Evolutionary conservation across 192 early-diverging fungal genomes (phyloP).

Genomic region (Gryganskiella cystojenkinii): DNA sequence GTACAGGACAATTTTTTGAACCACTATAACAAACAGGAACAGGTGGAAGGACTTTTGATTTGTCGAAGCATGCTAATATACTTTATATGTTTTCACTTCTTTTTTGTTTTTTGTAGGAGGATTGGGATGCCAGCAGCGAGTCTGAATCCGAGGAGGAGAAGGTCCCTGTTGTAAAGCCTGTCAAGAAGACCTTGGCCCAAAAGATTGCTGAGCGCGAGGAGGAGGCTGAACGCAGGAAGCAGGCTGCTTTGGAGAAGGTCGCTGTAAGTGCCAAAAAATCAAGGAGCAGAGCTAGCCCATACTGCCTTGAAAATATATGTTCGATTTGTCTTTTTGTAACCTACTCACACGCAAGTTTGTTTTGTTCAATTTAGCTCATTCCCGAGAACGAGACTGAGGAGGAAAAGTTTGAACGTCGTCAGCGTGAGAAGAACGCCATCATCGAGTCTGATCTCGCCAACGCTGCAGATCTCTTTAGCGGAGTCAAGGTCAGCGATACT

Average conservation of each 20-base stretch:
- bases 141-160: constrained; percentile 68
- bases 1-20: too few relatives aligned
- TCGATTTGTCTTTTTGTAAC: background rate
- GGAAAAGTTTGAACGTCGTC: constrained; percentile 62
- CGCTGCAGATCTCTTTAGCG: constrained; percentile 72
- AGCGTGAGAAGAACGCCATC: constrained; percentile 65
- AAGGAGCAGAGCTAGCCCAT: background rate
- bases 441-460: constrained; percentile 73
- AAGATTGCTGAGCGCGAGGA: constrained; percentile 72
- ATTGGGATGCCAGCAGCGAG: constrained; percentile 71
- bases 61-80: too few relatives aligned
- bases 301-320: constrained; percentile 9
- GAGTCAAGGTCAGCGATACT: constrained; percentile 65
- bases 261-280: constrained; percentile 48
- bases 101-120: constrained; percentile 36
- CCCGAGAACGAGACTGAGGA: constrained; percentile 61
- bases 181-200: constrained; percentile 58
- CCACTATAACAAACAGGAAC: too few relatives aligned
- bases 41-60: too few relatives aligned
- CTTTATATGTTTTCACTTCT: background rate
- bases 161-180: constrained; percentile 37
- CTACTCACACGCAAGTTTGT: too few relatives aligned
- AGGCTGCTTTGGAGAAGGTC: constrained; percentile 40
- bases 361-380: constrained; percentile 28
- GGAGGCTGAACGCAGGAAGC: constrained; percentile 60